These are phyloP conservation scores for Tremellales sp. DNA, from an alignment of 1,284 basidiomycete genomes.

Conservation along the genomic window DNA sequence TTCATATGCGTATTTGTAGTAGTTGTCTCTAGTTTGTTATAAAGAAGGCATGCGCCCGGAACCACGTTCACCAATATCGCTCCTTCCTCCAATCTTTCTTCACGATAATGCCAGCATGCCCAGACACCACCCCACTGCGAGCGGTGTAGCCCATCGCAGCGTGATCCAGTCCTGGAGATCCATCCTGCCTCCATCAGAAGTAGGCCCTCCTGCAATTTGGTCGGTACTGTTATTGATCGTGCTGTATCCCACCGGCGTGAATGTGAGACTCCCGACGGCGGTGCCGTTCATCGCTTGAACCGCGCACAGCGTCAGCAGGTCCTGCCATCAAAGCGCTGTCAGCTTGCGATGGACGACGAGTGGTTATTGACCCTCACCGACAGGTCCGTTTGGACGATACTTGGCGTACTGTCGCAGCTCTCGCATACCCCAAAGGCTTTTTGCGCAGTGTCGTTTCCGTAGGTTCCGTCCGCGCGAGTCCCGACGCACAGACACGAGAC, in stretches of 20 bases:
- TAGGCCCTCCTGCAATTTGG: not conserved
- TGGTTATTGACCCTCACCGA: conserved; percentile 21
- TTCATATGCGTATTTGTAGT: not conserved
- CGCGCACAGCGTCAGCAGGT: conserved; percentile 26
- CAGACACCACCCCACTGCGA: not conserved
- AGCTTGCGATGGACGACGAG: not conserved
- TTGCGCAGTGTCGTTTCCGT: conserved; percentile 24
- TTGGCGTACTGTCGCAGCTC: conserved; percentile 32
- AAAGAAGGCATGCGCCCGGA: not conserved
- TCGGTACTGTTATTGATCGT: conserved; percentile 11
- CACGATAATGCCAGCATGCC: not conserved
- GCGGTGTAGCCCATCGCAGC: not conserved
- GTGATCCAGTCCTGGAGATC: not conserved
- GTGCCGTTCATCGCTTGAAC: conserved; percentile 33
- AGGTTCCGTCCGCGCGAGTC: conserved; percentile 7
- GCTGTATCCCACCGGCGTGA: conserved; percentile 27
- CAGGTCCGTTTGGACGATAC: conserved; percentile 27
- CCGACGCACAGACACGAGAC: conserved; percentile 35
- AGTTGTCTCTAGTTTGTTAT: not conserved
- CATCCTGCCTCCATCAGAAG: no score
- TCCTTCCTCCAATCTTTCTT: not conserved
- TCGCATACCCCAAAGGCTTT: conserved; percentile 27
- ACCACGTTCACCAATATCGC: not conserved
- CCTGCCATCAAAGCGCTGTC: conserved; percentile 5
- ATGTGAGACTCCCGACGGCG: conserved; percentile 26